Evolutionary conservation across 2,329 filamentous ascomycete genomes (phyloP).

Genomic region (Aspergillus quadricinctus): DNA sequence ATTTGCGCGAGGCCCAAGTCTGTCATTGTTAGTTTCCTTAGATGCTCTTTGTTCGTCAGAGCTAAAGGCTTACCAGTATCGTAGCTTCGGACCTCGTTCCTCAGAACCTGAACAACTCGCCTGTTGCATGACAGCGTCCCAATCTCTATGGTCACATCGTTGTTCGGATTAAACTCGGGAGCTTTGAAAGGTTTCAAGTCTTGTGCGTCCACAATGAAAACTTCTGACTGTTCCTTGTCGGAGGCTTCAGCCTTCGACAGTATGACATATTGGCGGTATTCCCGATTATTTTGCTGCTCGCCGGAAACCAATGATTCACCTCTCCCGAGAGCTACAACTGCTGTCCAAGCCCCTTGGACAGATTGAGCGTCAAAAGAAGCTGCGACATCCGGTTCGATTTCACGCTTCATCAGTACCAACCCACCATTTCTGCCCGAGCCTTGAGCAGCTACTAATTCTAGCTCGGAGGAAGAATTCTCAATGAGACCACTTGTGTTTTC

Average conservation of each 20-base stretch:
- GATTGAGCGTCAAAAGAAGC: slow-evolving; percentile 68
- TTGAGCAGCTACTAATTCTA: slow-evolving; percentile 52
- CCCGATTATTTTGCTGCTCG: slow-evolving; percentile 53
- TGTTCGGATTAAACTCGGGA: slow-evolving; percentile 87
- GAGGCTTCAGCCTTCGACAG: slow-evolving; percentile 64
- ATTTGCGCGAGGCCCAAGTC: slow-evolving; percentile 88
- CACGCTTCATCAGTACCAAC: slow-evolving; percentile 71
- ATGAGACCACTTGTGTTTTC: slow-evolving; percentile 45
- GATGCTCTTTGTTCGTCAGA: background rate
- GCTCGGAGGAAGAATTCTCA: slow-evolving; percentile 30
- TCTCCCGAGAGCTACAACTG: slow-evolving; percentile 51
- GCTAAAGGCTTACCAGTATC: slow-evolving; percentile 66
- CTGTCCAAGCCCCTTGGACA: slow-evolving; percentile 75
- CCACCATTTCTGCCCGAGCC: slow-evolving; percentile 59
- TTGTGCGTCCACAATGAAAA: slow-evolving; percentile 69
- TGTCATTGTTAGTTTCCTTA: slow-evolving; percentile 31
- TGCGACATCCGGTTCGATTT: slow-evolving; percentile 69
- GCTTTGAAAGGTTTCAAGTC: slow-evolving; percentile 71
- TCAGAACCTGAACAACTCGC: slow-evolving; percentile 81
- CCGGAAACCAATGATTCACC: slow-evolving; percentile 44
- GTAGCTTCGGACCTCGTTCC: slow-evolving; percentile 83
- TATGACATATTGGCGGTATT: slow-evolving; percentile 70
- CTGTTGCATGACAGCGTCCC: slow-evolving; percentile 75
- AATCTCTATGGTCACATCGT: slow-evolving; percentile 80
- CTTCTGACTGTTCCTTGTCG: slow-evolving; percentile 70